A percentile compares a stretch with the other conserved stretches of the same genome.
phyloP scores from a whole-genome alignment of 2,329 filamentous ascomycete genomes.

The Xenosphaeropsis pyriputrescens region DNA sequence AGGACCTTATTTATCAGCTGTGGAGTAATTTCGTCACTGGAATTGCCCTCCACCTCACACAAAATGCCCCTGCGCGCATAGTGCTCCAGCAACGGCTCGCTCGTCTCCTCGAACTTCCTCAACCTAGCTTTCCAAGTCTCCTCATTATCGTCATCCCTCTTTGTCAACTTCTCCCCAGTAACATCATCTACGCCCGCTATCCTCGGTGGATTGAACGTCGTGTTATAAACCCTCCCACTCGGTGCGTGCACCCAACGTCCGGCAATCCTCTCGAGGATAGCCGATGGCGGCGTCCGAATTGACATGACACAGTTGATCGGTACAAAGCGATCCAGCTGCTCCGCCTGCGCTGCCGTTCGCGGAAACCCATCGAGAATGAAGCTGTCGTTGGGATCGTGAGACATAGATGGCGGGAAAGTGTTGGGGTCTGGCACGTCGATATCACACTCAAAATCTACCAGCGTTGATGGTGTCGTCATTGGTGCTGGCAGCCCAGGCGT shows the following conservation, averaged over 20 bases:
- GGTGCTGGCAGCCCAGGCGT: slow-evolving; percentile 24
- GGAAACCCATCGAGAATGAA: slow-evolving; percentile 97
- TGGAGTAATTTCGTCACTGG: slow-evolving; percentile 91
- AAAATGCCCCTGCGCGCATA: slow-evolving; percentile 75
- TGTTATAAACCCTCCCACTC: slow-evolving; percentile 90
- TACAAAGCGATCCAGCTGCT: slow-evolving; percentile 62
- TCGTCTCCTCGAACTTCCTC: slow-evolving; percentile 76
- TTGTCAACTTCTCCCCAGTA: slow-evolving; percentile 73
- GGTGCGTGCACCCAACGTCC: slow-evolving; percentile 89
- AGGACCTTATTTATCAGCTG: slow-evolving; percentile 76
- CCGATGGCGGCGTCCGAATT: slow-evolving; percentile 68
- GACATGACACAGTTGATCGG: slow-evolving; percentile 93
- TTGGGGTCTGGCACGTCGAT: slow-evolving; percentile 12
- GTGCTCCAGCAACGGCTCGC: slow-evolving; percentile 71
- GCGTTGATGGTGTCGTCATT: slow-evolving; percentile 11
- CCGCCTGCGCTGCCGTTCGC: slow-evolving; percentile 69
- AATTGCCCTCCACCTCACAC: slow-evolving; percentile 76
- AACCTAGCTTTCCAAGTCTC: slow-evolving; percentile 73
- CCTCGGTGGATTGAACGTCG: slow-evolving; percentile 75
- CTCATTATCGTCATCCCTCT: slow-evolving; percentile 75
- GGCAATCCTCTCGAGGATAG: slow-evolving; percentile 80
- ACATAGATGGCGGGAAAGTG: slow-evolving; percentile 27
- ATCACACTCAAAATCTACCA: slow-evolving; percentile 12
- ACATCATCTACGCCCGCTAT: slow-evolving; percentile 74
- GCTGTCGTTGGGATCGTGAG: slow-evolving; percentile 63